phyloP scores from a whole-genome alignment of 1,139 yeast genomes.

The Lodderomyces elongisporus region DNA sequence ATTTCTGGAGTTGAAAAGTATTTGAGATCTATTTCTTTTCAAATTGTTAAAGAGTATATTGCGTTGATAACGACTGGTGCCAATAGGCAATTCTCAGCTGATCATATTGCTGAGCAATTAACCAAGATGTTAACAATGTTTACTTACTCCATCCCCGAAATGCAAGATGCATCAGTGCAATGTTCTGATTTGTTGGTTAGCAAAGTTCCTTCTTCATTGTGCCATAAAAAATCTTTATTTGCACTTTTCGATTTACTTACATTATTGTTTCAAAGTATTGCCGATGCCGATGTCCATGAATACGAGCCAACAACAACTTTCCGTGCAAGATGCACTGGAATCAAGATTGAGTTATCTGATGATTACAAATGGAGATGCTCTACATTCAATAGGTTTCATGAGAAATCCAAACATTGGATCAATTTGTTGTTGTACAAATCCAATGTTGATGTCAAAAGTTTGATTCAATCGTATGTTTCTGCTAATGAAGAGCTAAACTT shows the following conservation, averaged over 20 bases:
- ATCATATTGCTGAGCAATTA: slow-evolving; percentile 64
- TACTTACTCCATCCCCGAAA: slow-evolving; percentile 69
- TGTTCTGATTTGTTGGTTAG: slow-evolving; percentile 69
- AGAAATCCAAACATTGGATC: slow-evolving; percentile 65
- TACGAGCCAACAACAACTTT: slow-evolving; percentile 79
- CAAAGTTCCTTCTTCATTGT: slow-evolving; percentile 74
- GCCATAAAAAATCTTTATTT: slow-evolving; percentile 68
- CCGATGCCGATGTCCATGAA: slow-evolving; percentile 74
- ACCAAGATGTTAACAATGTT: slow-evolving; percentile 64
- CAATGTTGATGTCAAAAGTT: slow-evolving; percentile 69
- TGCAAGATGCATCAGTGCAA: slow-evolving; percentile 78
- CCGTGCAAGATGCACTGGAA: slow-evolving; percentile 52
- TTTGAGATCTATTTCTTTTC: slow-evolving; percentile 60
- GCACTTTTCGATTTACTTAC: slow-evolving; percentile 77
- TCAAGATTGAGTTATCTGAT: slow-evolving; percentile 66
- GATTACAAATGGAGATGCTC: slow-evolving; percentile 71
- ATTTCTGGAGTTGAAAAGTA: slow-evolving; percentile 69
- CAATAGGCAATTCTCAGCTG: slow-evolving; percentile 48
- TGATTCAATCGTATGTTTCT: slow-evolving; percentile 69
- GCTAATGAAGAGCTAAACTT: slow-evolving; percentile 32
- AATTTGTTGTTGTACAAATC: slow-evolving; percentile 48
- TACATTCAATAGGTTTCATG: slow-evolving; percentile 58
- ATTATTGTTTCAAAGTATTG: slow-evolving; percentile 69
- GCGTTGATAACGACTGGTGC: slow-evolving; percentile 42
- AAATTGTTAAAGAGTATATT: slow-evolving; percentile 56